Conservation (phyloP, 2,329 filamentous ascomycete species). For the Nothophoma quercina region DNA sequence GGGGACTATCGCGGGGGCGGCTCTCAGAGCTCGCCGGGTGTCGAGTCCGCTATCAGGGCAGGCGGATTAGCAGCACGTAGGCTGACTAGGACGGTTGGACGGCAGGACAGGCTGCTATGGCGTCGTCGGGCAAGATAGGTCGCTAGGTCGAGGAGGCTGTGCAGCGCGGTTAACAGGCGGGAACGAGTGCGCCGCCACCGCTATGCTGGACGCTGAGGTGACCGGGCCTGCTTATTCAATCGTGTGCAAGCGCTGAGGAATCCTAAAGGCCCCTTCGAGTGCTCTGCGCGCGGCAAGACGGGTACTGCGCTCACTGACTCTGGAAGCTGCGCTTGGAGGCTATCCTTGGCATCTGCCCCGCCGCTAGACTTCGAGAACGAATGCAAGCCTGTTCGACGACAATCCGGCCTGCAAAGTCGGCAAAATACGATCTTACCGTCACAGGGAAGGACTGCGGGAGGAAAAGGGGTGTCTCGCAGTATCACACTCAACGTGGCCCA, state of each 20-base stretch:
- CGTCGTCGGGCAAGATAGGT: constrained; percentile 25
- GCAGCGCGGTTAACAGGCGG: constrained; percentile 35
- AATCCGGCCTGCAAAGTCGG: background rate
- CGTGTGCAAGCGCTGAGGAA: constrained; percentile 25
- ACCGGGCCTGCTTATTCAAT: constrained; percentile 32
- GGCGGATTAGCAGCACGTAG: constrained; percentile 11
- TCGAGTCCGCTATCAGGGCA: constrained; percentile 13
- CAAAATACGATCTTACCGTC: constrained; percentile 12
- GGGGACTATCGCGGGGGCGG: constrained; percentile 22
- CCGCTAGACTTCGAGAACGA: constrained; percentile 10
- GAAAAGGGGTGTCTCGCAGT: background rate
- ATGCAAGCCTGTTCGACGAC: background rate
- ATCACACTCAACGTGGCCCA: background rate
- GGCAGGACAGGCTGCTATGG: constrained; percentile 26
- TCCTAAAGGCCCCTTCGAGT: background rate
- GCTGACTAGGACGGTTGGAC: constrained; percentile 6
- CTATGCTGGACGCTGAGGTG: constrained; percentile 24
- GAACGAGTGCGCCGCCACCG: constrained; percentile 22
- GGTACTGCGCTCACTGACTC: constrained; percentile 2
- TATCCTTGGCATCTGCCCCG: constrained; percentile 33
- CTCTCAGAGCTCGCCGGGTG: constrained; percentile 43
- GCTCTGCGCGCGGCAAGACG: background rate
- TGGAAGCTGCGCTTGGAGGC: constrained; percentile 14
- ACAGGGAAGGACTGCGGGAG: background rate
- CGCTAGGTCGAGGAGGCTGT: constrained; percentile 44